Conservation (phyloP, 257 asterid genomes). For the Scutellaria minor region DNA sequence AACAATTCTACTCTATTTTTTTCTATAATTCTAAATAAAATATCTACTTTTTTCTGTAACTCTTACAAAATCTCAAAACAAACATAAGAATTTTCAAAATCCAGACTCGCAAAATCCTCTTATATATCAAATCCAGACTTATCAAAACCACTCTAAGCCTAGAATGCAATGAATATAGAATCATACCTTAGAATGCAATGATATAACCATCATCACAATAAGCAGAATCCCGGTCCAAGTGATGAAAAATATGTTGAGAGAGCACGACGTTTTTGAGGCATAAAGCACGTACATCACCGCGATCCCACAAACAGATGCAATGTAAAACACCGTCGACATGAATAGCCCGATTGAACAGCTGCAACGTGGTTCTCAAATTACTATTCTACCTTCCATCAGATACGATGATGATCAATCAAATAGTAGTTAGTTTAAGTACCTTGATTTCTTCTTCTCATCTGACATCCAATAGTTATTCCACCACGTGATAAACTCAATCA, state of each 20-base stretch:
- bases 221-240: conserved; percentile 88
- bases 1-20: no score
- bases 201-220: conserved; percentile 82
- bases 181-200: conserved; percentile 85
- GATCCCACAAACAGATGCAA: conserved; percentile 73
- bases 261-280: conserved; percentile 68
- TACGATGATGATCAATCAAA: no score
- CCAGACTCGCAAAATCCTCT: no score
- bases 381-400: not conserved
- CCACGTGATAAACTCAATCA: conserved; percentile 91
- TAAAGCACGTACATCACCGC: conserved; percentile 76
- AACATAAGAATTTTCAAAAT: no score
- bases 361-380: conserved; percentile 20
- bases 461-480: conserved; percentile 96
- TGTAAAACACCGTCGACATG: conserved; percentile 82
- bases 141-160: no score
- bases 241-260: conserved; percentile 90
- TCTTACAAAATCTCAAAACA: no score
- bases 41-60: no score
- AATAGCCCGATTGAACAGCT: conserved; percentile 81
- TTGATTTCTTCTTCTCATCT: conserved; percentile 58
- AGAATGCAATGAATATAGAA: not conserved
- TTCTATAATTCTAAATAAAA: no score
- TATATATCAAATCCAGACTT: no score
- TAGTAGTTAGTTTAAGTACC: conserved; percentile 39